phyloP scores from a whole-genome alignment of 2,329 filamentous ascomycete genomes.

The Exophiala bonariae region DNA sequence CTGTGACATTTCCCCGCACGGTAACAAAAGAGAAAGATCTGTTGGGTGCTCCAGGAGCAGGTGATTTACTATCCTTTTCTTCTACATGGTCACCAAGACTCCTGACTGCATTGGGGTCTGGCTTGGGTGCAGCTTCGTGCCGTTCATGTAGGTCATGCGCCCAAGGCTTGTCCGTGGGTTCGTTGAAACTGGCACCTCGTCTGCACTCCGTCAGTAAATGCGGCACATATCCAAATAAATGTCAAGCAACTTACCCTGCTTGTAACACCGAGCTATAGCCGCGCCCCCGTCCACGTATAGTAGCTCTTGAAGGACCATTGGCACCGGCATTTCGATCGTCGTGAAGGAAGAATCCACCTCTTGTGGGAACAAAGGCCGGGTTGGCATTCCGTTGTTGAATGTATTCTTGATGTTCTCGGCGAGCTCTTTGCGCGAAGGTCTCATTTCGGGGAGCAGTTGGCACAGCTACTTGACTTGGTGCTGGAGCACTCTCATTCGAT shows the following conservation, averaged over 20 bases:
- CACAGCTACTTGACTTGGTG: constrained; percentile 18
- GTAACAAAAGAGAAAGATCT: constrained; percentile 79
- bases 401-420: constrained; percentile 88
- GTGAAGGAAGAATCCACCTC: constrained; percentile 96
- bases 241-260: constrained; percentile 21
- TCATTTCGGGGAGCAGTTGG: constrained; percentile 48
- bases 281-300: constrained; percentile 64
- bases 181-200: constrained; percentile 26
- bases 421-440: constrained; percentile 67
- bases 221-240: neutral
- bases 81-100: constrained; percentile 25
- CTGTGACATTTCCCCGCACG: constrained; percentile 78
- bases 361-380: constrained; percentile 89
- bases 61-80: constrained; percentile 7
- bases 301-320: constrained; percentile 60
- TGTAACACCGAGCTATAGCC: constrained; percentile 50
- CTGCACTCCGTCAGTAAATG: constrained; percentile 9
- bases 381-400: constrained; percentile 83
- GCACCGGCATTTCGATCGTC: constrained; percentile 68
- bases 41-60: constrained; percentile 58
- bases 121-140: constrained; percentile 32
- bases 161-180: constrained; percentile 54
- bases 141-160: constrained; percentile 89
- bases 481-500: constrained; percentile 4
- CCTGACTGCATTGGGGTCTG: constrained; percentile 33